Conservation (phyloP, 352 stramenopile species). For the Globisporangium rhizosaccharum region DNA sequence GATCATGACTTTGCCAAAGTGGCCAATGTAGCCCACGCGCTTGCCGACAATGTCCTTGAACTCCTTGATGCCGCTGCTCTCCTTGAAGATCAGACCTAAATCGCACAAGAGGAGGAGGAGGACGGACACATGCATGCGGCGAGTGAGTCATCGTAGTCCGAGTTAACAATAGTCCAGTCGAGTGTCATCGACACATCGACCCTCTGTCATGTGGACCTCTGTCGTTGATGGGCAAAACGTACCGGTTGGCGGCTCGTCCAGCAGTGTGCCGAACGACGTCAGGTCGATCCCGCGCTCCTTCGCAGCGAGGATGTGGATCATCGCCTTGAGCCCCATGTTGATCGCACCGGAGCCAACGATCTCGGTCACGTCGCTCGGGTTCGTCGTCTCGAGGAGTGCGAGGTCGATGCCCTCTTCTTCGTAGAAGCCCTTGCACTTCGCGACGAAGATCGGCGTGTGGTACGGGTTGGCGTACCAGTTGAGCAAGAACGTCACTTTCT, state of each 20-base stretch:
- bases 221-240: background rate
- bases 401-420: constrained; percentile 49
- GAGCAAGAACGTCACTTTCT: constrained; percentile 45
- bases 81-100: constrained; percentile 42
- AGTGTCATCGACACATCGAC: no score
- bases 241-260: constrained; percentile 43
- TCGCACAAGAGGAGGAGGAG: background rate
- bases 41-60: constrained; percentile 54
- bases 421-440: constrained; percentile 46
- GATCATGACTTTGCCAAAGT: constrained; percentile 52
- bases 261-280: constrained; percentile 37
- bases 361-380: constrained; percentile 45
- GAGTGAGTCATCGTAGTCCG: background rate
- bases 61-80: constrained; percentile 40
- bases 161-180: no score
- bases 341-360: constrained; percentile 41
- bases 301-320: constrained; percentile 46
- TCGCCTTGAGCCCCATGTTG: constrained; percentile 45
- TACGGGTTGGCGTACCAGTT: constrained; percentile 56
- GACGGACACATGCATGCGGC: background rate
- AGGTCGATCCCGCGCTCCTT: constrained; percentile 47
- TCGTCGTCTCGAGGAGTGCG: constrained; percentile 43
- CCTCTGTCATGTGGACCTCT: background rate
- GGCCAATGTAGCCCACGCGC: constrained; percentile 44
- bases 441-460: constrained; percentile 49